These are phyloP conservation scores for Malassezia caprae DNA, from an alignment of 1,284 basidiomycete species.

Conservation along the genomic window DNA sequence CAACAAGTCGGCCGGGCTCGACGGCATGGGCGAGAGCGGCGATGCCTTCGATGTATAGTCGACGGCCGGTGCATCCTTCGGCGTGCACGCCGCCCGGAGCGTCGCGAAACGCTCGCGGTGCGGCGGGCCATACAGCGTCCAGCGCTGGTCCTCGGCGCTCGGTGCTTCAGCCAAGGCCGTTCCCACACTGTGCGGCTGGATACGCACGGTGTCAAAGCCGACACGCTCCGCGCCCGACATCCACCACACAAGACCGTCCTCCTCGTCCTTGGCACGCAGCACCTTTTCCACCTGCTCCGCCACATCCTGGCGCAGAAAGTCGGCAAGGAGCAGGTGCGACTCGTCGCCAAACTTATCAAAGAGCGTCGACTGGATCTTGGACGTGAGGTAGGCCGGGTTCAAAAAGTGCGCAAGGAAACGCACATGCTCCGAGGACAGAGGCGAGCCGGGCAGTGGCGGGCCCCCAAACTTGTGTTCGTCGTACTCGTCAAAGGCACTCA, in stretches of 20 bases:
- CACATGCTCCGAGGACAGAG: slow-evolving; percentile 30
- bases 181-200: slow-evolving; percentile 32
- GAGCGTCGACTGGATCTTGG: slow-evolving; percentile 68
- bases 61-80: slow-evolving; percentile 20
- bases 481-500: slow-evolving; percentile 56
- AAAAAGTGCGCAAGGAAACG: slow-evolving; percentile 57
- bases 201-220: slow-evolving; percentile 16
- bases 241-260: slow-evolving; percentile 53
- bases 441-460: slow-evolving; percentile 38
- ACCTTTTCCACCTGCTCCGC: slow-evolving; percentile 32
- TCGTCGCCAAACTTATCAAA: slow-evolving; percentile 74
- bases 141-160: slow-evolving; percentile 47
- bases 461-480: slow-evolving; percentile 15
- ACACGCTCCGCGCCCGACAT: slow-evolving; percentile 21
- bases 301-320: slow-evolving; percentile 37
- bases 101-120: slow-evolving; percentile 86
- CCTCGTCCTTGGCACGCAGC: slow-evolving; percentile 53
- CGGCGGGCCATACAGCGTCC: slow-evolving; percentile 73
- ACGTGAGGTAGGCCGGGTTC: slow-evolving; percentile 79
- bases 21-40: slow-evolving; percentile 21
- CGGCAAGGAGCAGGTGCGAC: slow-evolving; percentile 64
- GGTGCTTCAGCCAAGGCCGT: slow-evolving; percentile 16
- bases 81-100: slow-evolving; percentile 35
- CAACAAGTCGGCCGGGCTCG: slow-evolving; percentile 27
- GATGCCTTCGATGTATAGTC: slow-evolving; percentile 12